A percentile compares a stretch with the other conserved stretches of the same genome.
phyloP scores from a whole-genome alignment of 768 basidiomycete species.

The Psilocybe sp. region DNA sequence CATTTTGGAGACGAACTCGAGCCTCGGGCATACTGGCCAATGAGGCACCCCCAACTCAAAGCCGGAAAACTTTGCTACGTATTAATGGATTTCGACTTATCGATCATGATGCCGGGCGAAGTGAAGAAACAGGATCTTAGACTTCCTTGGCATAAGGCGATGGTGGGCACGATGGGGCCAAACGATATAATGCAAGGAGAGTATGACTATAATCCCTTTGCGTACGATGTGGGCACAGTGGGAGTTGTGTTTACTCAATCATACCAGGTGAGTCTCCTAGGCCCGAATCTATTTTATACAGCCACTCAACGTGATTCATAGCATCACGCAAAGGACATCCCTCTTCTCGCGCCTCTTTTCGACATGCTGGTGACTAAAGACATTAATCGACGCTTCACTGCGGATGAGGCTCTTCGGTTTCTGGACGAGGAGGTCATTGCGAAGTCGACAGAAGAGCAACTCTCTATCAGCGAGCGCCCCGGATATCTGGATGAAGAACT shows the following conservation, averaged over 20 bases:
- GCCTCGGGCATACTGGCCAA: too few species aligned
- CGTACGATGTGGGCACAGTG: slow-evolving; percentile 21
- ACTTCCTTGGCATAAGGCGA: not conserved
- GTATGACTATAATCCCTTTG: slow-evolving; percentile 22
- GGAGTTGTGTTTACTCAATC: too few species aligned
- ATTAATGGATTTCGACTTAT: not conserved
- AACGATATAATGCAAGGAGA: slow-evolving; percentile 11
- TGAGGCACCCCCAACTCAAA: not conserved
- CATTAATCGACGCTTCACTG: slow-evolving; percentile 19
- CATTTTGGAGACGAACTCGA: too few species aligned
- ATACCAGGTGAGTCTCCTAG: too few species aligned
- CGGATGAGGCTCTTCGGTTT: slow-evolving; percentile 22
- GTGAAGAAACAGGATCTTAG: not conserved
- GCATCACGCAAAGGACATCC: slow-evolving; percentile 15
- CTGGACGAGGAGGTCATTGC: too few species aligned
- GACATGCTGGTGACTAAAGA: slow-evolving; percentile 24
- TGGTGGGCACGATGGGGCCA: not conserved
- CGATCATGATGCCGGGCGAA: not conserved
- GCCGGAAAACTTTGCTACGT: not conserved
- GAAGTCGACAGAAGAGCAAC: too few species aligned
- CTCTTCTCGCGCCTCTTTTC: slow-evolving; percentile 24
- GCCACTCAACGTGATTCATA: too few species aligned
- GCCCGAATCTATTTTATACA: too few species aligned
- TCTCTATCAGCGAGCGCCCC: too few species aligned
- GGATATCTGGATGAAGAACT: too few species aligned